Conservation (phyloP, 23 red algal species). For the Gracilaria domingensis region DNA sequence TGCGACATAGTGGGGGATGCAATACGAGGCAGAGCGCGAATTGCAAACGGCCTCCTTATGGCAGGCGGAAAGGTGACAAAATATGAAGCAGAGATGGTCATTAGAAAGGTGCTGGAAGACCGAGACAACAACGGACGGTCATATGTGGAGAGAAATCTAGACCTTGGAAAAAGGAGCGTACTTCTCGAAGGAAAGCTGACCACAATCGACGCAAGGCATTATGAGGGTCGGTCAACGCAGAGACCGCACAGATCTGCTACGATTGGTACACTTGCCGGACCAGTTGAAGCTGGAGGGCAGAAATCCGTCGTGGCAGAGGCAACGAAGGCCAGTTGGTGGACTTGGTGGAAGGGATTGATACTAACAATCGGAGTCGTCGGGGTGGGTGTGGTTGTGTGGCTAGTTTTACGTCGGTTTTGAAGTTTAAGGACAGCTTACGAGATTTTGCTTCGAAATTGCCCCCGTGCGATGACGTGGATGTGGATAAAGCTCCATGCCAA, state of each 20-base stretch:
- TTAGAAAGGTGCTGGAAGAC: slow-evolving; percentile 11
- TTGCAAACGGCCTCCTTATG: background rate
- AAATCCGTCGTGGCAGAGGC: background rate
- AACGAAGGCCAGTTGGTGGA: background rate
- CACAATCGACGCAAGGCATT: background rate
- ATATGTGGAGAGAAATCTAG: slow-evolving; percentile 2
- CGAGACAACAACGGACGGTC: slow-evolving; percentile 19
- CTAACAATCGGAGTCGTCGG: background rate
- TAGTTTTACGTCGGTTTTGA: background rate
- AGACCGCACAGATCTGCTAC: background rate
- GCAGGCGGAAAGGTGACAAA: background rate
- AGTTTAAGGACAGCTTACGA: background rate
- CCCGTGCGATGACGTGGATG: slow-evolving; percentile 8
- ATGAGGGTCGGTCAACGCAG: too few species aligned
- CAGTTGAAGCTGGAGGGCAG: background rate
- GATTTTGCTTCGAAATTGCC: background rate
- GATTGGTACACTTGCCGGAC: background rate
- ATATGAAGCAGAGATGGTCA: slow-evolving; percentile 1
- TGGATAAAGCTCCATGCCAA: too few species aligned
- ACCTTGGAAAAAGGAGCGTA: background rate
- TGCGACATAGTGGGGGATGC: background rate
- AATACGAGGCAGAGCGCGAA: slow-evolving; percentile 11
- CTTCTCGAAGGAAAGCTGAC: background rate
- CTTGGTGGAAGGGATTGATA: slow-evolving; percentile 16
- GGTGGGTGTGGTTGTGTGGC: background rate